These are phyloP conservation scores for Primulina huaijiensis DNA, from an alignment of 257 asterid genomes.

Conservation along the genomic window DNA sequence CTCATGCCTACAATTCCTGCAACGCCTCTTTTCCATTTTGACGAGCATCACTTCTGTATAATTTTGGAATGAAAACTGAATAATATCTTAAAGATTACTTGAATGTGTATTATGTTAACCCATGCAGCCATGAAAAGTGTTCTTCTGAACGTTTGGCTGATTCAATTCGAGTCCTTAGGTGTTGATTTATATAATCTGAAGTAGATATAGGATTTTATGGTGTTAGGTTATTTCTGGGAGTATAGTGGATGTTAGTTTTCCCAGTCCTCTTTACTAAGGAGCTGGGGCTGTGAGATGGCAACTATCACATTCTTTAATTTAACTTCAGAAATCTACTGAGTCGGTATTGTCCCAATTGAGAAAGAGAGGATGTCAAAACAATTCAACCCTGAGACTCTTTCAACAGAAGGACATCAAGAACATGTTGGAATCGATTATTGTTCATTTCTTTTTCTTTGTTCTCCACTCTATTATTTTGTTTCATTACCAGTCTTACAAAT, in stretches of 20 bases:
- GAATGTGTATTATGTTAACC: slow-evolving; percentile 7
- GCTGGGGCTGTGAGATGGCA: not conserved
- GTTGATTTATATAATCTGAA: not conserved
- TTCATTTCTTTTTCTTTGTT: not conserved
- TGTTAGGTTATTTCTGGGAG: not conserved
- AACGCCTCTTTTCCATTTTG: slow-evolving; percentile 20
- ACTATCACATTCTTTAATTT: not conserved
- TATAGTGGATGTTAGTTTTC: not conserved
- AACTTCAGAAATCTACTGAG: not conserved
- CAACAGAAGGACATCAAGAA: not conserved
- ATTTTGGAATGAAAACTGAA: slow-evolving; percentile 10
- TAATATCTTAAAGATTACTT: slow-evolving; percentile 5
- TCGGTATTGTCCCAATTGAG: not conserved
- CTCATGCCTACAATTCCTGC: slow-evolving; percentile 6
- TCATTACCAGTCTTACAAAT: not conserved
- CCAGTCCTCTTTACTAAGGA: not conserved
- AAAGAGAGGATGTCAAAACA: not conserved
- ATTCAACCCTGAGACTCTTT: not conserved
- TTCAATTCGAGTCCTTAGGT: not conserved
- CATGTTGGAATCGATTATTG: not conserved
- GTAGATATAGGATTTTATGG: not conserved
- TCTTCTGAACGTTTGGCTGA: slow-evolving; percentile 6
- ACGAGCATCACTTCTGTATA: slow-evolving; percentile 5
- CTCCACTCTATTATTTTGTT: slow-evolving; percentile 11
- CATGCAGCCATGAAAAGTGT: not conserved